phyloP scores from a whole-genome alignment of 352 stramenopile genomes.

The Nothophytophthora sp. region DNA sequence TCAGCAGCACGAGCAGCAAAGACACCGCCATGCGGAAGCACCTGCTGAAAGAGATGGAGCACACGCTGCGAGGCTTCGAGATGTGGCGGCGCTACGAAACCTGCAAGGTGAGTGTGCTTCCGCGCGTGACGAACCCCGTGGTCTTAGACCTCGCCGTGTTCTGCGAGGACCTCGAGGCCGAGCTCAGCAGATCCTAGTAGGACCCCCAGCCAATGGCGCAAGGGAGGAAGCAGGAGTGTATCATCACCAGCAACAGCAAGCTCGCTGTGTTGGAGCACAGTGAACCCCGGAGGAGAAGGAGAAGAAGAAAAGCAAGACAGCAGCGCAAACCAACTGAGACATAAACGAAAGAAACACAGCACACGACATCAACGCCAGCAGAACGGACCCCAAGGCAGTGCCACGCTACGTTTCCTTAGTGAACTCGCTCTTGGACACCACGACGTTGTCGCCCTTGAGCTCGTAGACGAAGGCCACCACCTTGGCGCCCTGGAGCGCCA shows the following conservation, averaged over 20 bases:
- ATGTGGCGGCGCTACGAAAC: slow-evolving; percentile 87
- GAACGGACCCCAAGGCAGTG: background rate
- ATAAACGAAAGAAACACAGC: slow-evolving; percentile 6
- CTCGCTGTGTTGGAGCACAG: slow-evolving; percentile 24
- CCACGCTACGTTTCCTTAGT: slow-evolving; percentile 59
- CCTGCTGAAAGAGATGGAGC: slow-evolving; percentile 86
- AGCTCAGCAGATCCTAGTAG: slow-evolving; percentile 45
- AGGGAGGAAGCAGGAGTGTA: slow-evolving; percentile 9
- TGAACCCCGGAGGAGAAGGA: slow-evolving; percentile 17
- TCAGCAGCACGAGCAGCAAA: slow-evolving; percentile 55
- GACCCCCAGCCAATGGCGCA: too few species aligned
- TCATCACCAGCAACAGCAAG: slow-evolving; percentile 7
- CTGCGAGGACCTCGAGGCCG: slow-evolving; percentile 69
- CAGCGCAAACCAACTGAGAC: slow-evolving; percentile 9
- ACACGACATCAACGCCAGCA: background rate
- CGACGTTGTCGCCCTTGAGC: slow-evolving; percentile 79
- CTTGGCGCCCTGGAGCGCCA: slow-evolving; percentile 97
- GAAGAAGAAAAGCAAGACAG: slow-evolving; percentile 16
- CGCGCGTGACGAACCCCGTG: slow-evolving; percentile 72
- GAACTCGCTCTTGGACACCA: slow-evolving; percentile 91
- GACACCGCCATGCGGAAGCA: slow-evolving; percentile 66
- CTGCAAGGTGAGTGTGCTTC: slow-evolving; percentile 67
- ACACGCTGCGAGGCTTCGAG: slow-evolving; percentile 83
- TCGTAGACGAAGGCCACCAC: slow-evolving; percentile 98
- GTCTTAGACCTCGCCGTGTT: slow-evolving; percentile 68